phyloP scores from a whole-genome alignment of 257 asterid genomes.

The Rubia yunnanensis region DNA sequence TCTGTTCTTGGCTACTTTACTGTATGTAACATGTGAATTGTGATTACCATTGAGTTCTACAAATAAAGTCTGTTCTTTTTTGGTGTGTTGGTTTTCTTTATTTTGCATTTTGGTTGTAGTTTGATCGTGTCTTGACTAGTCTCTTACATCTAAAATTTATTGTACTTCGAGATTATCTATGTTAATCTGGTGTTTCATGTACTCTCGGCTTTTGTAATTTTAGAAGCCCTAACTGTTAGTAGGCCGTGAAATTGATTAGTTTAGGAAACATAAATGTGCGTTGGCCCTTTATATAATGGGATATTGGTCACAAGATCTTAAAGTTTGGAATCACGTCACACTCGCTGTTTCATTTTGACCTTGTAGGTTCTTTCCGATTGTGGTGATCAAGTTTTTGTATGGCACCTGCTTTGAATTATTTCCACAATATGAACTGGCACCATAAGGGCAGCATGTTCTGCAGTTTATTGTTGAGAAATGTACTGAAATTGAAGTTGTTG shows the following conservation, averaged over 20 bases:
- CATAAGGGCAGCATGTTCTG: neutral
- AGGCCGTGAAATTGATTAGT: neutral
- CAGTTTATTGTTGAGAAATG: too few species aligned
- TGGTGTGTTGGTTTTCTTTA: too few species aligned
- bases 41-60: neutral
- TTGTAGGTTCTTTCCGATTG: neutral
- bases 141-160: neutral
- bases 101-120: neutral
- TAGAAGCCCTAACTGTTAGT: neutral
- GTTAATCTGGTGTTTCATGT: neutral
- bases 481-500: neutral
- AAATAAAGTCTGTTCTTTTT: neutral
- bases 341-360: neutral
- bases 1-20: neutral
- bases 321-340: neutral
- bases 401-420: neutral
- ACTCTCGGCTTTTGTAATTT: neutral
- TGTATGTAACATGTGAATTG: neutral
- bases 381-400: neutral
- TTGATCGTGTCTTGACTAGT: neutral
- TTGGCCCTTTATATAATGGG: neutral
- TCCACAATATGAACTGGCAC: neutral
- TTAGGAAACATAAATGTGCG: too few species aligned
- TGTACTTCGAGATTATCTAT: neutral
- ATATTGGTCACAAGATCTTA: neutral